Conservation (phyloP, 2,329 filamentous ascomycete species). For the Epichloe aotearoae region DNA sequence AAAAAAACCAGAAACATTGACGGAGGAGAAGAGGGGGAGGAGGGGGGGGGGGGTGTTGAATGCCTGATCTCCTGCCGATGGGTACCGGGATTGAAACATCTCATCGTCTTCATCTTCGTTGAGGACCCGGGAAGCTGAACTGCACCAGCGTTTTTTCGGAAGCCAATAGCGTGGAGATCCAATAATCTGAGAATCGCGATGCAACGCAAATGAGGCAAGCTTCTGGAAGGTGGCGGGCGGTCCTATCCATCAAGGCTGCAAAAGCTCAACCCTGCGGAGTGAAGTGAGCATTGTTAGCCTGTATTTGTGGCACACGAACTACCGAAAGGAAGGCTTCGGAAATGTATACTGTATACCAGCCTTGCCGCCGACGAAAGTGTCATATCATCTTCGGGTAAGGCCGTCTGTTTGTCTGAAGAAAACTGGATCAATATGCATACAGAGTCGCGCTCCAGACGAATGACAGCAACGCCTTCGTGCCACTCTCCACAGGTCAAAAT, state of each 20-base stretch:
- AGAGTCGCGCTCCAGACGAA: neutral
- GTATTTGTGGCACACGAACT: neutral
- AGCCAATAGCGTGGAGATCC: neutral
- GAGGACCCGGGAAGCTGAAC: neutral
- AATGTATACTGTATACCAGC: neutral
- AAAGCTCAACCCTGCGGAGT: neutral
- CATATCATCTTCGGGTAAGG: neutral
- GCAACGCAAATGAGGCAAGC: neutral
- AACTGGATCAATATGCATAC: neutral
- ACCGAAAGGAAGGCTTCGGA: neutral
- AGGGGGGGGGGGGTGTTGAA: neutral
- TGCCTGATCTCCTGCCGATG: neutral
- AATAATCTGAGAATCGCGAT: neutral
- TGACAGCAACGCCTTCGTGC: neutral
- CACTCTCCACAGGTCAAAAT: neutral
- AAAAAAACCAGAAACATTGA: neutral
- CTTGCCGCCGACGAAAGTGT: neutral
- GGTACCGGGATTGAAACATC: neutral
- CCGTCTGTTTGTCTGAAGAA: neutral
- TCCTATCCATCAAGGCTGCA: neutral
- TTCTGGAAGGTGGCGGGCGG: neutral
- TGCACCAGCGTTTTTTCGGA: neutral
- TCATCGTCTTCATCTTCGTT: neutral
- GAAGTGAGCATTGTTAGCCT: neutral
- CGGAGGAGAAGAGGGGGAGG: neutral